Evolutionary conservation across 306 rosid genomes (phyloP), one percentile per base, ranked within the genome.

Genomic region (Lithocarpus polystachyus): DNA sequence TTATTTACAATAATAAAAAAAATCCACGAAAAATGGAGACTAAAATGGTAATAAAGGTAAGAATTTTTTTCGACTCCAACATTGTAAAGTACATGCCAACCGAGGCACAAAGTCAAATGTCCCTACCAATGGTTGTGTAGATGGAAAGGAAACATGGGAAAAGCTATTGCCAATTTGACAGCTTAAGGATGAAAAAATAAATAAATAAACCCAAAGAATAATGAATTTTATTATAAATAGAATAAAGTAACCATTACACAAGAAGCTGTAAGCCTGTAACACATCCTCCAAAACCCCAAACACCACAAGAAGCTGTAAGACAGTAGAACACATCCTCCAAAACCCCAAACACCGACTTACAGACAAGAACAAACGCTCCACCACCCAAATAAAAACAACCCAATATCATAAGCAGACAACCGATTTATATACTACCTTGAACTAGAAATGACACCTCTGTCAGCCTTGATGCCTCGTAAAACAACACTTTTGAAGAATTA

Each of bases 321-420:
- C 45, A 7, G 45, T 37, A 7, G 0, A 37, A 37, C 45, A 37
- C 11, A 37, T 57, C 85, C 83, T 72, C 45, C 73, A 71, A 79
- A 81, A 59, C 75, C 81, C 79, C 80, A 72, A 75, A 80, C 83
- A 87, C 89, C 83, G 73, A 65, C 83, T 75, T 56, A 67, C 56
- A 65, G 67, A 56, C 52, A 11, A 76, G 53, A 84, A 53, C 45
- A 74, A 28, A 75, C 65, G 72, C 80, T 71, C 78, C 78, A 81
- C 80, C 76, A 81, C 77, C 45, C 78, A 59, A 48, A 53, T 77
- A 71, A 67, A 70, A 82, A 77, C 86, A 80, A 80, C 75, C 74
- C 67, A 69, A 60, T 77, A 82, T 75, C 70, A 79, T 29, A 22
- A 54, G 79, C 54, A 43, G 78, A 74, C 69, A 72, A 68, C 82